Percentiles rank a stretch among this genome's conserved stretches.
phyloP scores from a whole-genome alignment of 805 yeast genomes.

The Yarrowia sp. region DNA sequence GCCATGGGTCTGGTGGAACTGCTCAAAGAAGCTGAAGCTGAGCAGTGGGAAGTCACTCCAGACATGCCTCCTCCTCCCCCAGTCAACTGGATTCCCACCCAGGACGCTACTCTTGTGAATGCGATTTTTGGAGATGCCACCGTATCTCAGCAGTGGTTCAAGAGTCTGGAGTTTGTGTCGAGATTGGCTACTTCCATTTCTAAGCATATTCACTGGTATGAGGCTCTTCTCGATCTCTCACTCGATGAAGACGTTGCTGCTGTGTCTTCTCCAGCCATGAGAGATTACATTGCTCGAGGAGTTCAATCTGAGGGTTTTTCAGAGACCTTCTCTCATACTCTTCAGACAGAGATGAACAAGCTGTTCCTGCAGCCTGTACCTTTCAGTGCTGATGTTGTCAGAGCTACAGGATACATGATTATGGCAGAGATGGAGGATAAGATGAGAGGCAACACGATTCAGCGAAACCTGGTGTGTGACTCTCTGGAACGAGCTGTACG shows the following conservation, averaged over 20 bases:
- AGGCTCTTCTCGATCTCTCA: neutral
- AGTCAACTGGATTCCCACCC: neutral
- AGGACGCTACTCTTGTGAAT: slow-evolving; percentile 4
- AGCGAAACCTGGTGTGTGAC: neutral
- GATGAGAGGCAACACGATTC: neutral
- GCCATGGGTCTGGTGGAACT: neutral
- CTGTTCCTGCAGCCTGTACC: neutral
- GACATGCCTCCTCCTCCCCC: slow-evolving; percentile 13
- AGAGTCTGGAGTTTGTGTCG: neutral
- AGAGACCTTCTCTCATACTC: neutral
- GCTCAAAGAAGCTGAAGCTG: slow-evolving; percentile 3
- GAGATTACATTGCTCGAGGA: neutral
- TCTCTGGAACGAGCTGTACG: neutral
- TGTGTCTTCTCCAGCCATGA: neutral
- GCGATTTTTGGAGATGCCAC: neutral
- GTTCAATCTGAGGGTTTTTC: slow-evolving; percentile 2
- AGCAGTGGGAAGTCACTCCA: neutral
- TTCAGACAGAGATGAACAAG: slow-evolving; percentile 9
- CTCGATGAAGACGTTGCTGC: slow-evolving; percentile 5
- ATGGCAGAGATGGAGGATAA: slow-evolving; percentile 21
- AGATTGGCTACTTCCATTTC: neutral
- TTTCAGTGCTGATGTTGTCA: neutral
- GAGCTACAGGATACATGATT: slow-evolving; percentile 18
- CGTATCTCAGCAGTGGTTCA: neutral
- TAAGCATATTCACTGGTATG: slow-evolving; percentile 14